A percentile compares a stretch with the other conserved stretches of the same genome.
Conservation (phyloP, 2,329 filamentous ascomycete species). For the Colletotrichum tanaceti region DNA sequence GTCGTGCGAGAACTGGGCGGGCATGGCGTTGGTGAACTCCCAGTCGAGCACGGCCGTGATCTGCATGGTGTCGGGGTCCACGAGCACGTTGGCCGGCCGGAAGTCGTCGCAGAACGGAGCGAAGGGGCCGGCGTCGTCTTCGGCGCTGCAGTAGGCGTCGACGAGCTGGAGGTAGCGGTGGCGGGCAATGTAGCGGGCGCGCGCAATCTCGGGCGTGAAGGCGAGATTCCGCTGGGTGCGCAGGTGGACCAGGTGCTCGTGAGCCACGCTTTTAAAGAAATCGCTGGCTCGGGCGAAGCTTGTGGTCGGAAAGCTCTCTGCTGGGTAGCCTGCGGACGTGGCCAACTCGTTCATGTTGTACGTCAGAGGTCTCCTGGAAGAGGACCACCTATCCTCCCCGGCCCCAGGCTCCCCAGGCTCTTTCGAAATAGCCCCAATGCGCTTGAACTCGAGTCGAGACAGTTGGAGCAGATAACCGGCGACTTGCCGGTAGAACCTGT, state of each 20-base stretch:
- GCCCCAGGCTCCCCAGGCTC: no score
- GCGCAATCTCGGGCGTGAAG: constrained; percentile 44
- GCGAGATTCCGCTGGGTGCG: constrained; percentile 49
- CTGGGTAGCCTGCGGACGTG: constrained; percentile 48
- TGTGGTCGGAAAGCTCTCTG: constrained; percentile 45
- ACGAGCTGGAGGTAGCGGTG: constrained; percentile 49
- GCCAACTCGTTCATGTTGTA: constrained; percentile 55
- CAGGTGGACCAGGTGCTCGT: constrained; percentile 46
- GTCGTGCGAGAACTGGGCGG: constrained; percentile 52
- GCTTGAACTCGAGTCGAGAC: background rate
- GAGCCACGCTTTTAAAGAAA: constrained; percentile 41
- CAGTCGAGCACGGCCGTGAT: constrained; percentile 54
- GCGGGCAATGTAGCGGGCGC: constrained; percentile 49
- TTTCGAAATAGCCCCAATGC: no score
- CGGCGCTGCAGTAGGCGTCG: constrained; percentile 44
- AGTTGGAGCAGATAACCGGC: constrained; percentile 24
- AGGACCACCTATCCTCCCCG: no score
- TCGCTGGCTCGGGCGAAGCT: constrained; percentile 45
- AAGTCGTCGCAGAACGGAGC: constrained; percentile 55
- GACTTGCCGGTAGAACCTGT: background rate
- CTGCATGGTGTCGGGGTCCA: constrained; percentile 49
- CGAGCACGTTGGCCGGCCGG: constrained; percentile 53
- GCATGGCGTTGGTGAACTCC: constrained; percentile 57
- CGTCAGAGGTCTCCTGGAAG: constrained; percentile 48
- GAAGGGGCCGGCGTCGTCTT: constrained; percentile 50